These are phyloP conservation scores for Nannochloropsis salina DNA, from an alignment of 108 stramenopile genomes.

Conservation along the genomic window DNA sequence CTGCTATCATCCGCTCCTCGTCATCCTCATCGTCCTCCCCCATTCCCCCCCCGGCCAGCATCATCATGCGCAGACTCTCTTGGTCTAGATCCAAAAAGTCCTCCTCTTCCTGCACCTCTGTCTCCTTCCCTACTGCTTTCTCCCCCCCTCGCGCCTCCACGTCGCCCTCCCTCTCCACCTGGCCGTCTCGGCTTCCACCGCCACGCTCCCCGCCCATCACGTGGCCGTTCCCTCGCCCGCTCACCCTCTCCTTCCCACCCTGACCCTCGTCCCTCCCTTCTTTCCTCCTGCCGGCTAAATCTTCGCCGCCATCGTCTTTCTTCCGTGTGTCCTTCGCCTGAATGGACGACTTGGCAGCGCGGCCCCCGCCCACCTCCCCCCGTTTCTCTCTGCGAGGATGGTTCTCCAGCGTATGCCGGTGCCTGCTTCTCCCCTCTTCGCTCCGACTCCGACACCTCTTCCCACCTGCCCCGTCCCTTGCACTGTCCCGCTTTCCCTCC, in stretches of 20 bases:
- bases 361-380: too few species aligned
- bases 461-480: neutral
- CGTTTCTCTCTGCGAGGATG: too few species aligned
- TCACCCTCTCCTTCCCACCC: too few species aligned
- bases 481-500: neutral
- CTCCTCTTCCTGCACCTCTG: constrained; percentile 6
- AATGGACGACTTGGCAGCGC: too few species aligned
- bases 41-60: neutral
- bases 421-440: neutral
- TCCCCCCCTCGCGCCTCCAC: neutral
- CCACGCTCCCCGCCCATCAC: too few species aligned
- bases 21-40: neutral
- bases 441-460: neutral
- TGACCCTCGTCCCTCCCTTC: too few species aligned
- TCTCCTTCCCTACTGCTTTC: neutral
- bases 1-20: neutral
- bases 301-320: too few species aligned
- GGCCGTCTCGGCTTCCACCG: neutral
- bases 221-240: too few species aligned
- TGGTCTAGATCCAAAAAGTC: neutral
- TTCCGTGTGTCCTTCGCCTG: too few species aligned
- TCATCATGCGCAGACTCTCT: constrained; percentile 6
- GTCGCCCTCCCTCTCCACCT: neutral
- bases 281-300: too few species aligned
- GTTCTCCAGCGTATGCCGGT: too few species aligned